These are phyloP conservation scores for Alternaria ventricosa DNA, from an alignment of 2,329 filamentous ascomycete species.

Conservation along the genomic window DNA sequence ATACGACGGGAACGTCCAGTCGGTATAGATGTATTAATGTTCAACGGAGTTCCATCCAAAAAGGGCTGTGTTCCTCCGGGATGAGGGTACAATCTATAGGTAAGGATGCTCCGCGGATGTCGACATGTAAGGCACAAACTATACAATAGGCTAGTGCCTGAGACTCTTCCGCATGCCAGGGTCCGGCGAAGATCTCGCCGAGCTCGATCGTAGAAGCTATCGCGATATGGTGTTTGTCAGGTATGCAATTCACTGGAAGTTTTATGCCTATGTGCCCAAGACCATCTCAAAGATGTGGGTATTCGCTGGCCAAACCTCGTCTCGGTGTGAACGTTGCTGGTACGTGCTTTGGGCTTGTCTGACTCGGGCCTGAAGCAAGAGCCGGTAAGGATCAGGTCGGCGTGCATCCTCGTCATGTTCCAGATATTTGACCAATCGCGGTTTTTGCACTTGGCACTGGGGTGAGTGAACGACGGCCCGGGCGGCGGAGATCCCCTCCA, in stretches of 20 bases:
- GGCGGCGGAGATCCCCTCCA: background rate
- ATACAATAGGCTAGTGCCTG: background rate
- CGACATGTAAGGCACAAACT: background rate
- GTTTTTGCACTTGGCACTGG: background rate
- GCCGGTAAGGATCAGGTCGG: background rate
- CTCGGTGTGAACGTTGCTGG: background rate
- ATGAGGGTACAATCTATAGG: background rate
- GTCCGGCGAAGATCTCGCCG: background rate
- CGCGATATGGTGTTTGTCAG: background rate
- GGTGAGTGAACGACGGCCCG: background rate
- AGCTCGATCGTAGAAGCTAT: background rate
- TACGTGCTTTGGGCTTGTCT: background rate
- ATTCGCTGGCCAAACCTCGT: background rate
- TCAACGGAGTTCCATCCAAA: background rate
- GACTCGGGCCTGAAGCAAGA: background rate
- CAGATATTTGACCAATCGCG: background rate
- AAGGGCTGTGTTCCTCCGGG: background rate
- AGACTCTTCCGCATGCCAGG: background rate
- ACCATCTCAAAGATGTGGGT: background rate
- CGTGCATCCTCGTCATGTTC: background rate
- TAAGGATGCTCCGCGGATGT: background rate
- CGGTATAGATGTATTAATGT: background rate
- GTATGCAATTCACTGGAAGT: background rate
- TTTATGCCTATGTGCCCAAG: background rate
- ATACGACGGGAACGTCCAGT: background rate